Conservation (phyloP, 352 stramenopile genomes). For the Bremia lactucae region DNA sequence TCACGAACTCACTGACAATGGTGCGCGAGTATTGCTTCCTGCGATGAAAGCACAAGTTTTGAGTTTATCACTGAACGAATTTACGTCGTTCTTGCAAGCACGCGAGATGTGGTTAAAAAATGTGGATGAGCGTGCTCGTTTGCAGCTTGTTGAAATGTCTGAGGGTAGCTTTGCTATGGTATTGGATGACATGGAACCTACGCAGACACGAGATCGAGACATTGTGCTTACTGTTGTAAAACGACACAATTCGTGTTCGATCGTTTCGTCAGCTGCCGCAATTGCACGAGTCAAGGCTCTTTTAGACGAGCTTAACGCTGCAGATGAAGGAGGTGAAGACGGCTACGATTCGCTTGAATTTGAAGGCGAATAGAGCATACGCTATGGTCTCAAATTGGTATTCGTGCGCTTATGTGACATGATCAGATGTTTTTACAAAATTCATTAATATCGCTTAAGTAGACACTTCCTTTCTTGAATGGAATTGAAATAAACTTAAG, state of each 20-base stretch:
- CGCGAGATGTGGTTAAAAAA: slow-evolving; percentile 75
- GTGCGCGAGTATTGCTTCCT: slow-evolving; percentile 43
- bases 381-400: too few relatives aligned
- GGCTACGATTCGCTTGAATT: slow-evolving; percentile 77
- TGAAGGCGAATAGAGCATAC: slow-evolving; percentile 31
- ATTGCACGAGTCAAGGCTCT: slow-evolving; percentile 64
- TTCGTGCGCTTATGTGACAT: too few relatives aligned
- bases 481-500: too few relatives aligned
- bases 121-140: slow-evolving; percentile 40
- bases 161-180: slow-evolving; percentile 56
- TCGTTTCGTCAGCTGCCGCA: slow-evolving; percentile 42
- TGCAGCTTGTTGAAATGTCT: slow-evolving; percentile 34
- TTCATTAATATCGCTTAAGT: too few relatives aligned
- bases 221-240: slow-evolving; percentile 48
- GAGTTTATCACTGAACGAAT: slow-evolving; percentile 52
- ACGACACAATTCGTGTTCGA: slow-evolving; percentile 70
- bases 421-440: too few relatives aligned
- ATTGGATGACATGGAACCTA: slow-evolving; percentile 74
- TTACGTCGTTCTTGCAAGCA: slow-evolving; percentile 42
- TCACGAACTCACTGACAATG: slow-evolving; percentile 58
- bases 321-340: slow-evolving; percentile 39
- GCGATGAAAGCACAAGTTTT: slow-evolving; percentile 40
- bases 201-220: slow-evolving; percentile 63
- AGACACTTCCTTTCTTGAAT: too few relatives aligned
- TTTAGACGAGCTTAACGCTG: slow-evolving; percentile 54